A percentile compares a stretch with the other conserved stretches of the same genome.
phyloP scores from a whole-genome alignment of 805 yeast species.

The Scheffersomyces amazonensis region DNA sequence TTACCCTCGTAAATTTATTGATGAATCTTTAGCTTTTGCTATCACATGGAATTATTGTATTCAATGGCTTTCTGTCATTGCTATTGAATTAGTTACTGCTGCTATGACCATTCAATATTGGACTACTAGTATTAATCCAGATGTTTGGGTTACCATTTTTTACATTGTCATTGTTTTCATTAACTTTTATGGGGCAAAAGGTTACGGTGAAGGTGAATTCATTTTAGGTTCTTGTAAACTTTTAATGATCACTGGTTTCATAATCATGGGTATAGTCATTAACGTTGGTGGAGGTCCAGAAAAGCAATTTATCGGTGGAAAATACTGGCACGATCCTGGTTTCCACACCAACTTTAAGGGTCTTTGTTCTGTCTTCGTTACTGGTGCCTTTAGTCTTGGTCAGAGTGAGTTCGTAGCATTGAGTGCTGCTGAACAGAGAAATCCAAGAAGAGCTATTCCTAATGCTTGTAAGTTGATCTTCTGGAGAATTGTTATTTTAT shows the following conservation, averaged over 20 bases:
- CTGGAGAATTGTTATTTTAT: constrained; percentile 35
- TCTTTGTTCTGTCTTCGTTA: constrained; percentile 35
- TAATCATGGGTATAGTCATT: constrained; percentile 38
- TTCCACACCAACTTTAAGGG: constrained; percentile 38
- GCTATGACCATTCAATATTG: constrained; percentile 60
- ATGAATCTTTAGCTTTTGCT: constrained; percentile 57
- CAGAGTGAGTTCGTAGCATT: constrained; percentile 40
- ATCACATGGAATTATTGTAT: constrained; percentile 62
- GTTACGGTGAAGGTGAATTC: constrained; percentile 46
- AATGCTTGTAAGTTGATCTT: constrained; percentile 40
- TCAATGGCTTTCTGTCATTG: constrained; percentile 61
- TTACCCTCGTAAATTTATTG: constrained; percentile 52
- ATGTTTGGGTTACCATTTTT: constrained; percentile 56
- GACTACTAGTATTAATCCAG: constrained; percentile 48
- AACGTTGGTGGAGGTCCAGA: constrained; percentile 35
- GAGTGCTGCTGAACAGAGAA: constrained; percentile 35
- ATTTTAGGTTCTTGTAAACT: constrained; percentile 35
- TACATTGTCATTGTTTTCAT: constrained; percentile 43
- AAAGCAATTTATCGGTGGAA: constrained; percentile 39
- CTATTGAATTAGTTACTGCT: constrained; percentile 65
- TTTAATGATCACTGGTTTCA: constrained; percentile 36
- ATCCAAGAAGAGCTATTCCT: constrained; percentile 39
- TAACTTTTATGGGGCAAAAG: constrained; percentile 45
- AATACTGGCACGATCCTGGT: constrained; percentile 40
- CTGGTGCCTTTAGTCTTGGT: constrained; percentile 40